phyloP scores from a whole-genome alignment of 768 basidiomycete species.

The Serendipita indica region DNA sequence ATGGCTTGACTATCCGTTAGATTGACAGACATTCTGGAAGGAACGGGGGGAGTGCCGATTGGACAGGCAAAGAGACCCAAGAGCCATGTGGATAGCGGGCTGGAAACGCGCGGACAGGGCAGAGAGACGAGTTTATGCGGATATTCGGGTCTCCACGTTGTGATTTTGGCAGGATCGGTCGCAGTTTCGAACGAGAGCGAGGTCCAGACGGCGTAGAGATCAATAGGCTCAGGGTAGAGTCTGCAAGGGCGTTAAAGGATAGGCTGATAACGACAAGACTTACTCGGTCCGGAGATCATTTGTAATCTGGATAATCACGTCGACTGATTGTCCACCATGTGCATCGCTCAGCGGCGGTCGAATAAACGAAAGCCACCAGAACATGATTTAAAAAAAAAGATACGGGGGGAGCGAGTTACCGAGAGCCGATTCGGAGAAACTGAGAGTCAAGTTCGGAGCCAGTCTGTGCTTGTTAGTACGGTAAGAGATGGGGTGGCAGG shows the following conservation, averaged over 20 bases:
- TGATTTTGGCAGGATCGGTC: slow-evolving; percentile 45
- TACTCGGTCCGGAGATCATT: slow-evolving; percentile 81
- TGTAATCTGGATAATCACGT: slow-evolving; percentile 41
- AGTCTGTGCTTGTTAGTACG: no score
- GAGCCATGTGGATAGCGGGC: slow-evolving; percentile 38
- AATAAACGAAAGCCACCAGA: slow-evolving; percentile 3
- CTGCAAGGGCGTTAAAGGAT: slow-evolving; percentile 53
- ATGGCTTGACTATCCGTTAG: slow-evolving; percentile 33
- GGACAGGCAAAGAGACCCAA: slow-evolving; percentile 40
- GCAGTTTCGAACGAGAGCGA: slow-evolving; percentile 16
- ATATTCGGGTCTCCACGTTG: slow-evolving; percentile 50
- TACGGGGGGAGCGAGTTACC: no score
- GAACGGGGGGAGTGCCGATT: slow-evolving; percentile 12
- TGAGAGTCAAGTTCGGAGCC: background rate
- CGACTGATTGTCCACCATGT: background rate
- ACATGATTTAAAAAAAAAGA: no score
- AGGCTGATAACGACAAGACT: slow-evolving; percentile 16
- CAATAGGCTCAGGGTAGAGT: slow-evolving; percentile 44
- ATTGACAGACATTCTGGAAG: slow-evolving; percentile 25
- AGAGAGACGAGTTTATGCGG: slow-evolving; percentile 67
- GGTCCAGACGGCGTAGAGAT: slow-evolving; percentile 14
- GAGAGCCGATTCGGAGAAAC: no score
- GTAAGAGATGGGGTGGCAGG: no score
- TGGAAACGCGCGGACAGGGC: slow-evolving; percentile 37
- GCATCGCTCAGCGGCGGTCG: background rate